Base-by-base conservation (phyloP, 805 yeast genomes). In the Hanseniaspora clermontiae region DNA sequence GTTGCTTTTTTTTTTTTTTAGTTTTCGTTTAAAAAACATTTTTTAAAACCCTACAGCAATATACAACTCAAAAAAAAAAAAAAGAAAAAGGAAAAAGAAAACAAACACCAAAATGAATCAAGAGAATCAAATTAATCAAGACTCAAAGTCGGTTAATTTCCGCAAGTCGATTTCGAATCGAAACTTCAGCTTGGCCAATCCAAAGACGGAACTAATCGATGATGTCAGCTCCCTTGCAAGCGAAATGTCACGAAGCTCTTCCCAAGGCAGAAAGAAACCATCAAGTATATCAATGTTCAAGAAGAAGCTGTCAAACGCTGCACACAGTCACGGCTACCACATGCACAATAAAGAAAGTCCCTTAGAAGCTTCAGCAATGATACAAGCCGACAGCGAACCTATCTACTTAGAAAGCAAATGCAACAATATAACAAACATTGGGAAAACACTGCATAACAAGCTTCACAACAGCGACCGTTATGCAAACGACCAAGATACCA, bases 201-300 rank as follows among this genome's bases (percentile, higher is more conserved):
- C 39, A 7, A 50, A 40, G 10, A 24, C 37, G 15, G 49, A 43
- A 10, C 9, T 36, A 24, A 34, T 10, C 36, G 55, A 51, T 12
- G 55, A 51, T 5, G 24, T 19, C 12, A 15, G 7, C 15, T 20
- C 43, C 7, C 12, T 24, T 12, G 15, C 27, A 10, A 43, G 31
- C 12, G 43, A 43, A 20, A 34, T 46, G 38, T 36, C 36, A 20
- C 12, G 43, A 20, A 36, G 17, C 7, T 15, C 42, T 2, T 14
- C 49, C n/a, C 24, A n/a, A 0, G 20, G 34, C 12, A 46, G 32
- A 20, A 46, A 53, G n/a, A 53, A 36, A 40, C 42, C 43, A 15
- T 38, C 57, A 14, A 49, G 57, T 10, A 53, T 53, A 17, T 53
- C 51, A 10, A 15, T 46, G 11, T 34, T 53, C n/a, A 53, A 53